phyloP scores from a whole-genome alignment of 257 asterid genomes.

The Fraxinus americana region DNA sequence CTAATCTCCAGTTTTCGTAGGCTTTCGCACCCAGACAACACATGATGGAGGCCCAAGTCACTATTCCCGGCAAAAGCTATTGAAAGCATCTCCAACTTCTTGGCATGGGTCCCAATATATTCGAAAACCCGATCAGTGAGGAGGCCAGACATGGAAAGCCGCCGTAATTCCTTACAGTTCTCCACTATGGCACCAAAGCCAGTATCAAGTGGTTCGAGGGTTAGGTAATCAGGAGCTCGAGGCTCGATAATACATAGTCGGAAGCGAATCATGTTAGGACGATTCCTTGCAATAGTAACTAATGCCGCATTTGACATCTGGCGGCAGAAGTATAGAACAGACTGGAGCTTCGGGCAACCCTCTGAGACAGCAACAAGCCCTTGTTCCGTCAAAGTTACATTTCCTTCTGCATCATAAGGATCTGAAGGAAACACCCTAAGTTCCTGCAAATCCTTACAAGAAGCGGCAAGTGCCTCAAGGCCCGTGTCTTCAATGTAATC shows the following conservation, averaged over 20 bases:
- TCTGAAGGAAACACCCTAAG: constrained; percentile 96
- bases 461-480: constrained; percentile 67
- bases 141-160: constrained; percentile 91
- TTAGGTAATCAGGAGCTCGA: constrained; percentile 68
- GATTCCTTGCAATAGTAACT: constrained; percentile 66
- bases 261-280: constrained; percentile 75
- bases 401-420: constrained; percentile 78
- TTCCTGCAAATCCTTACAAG: constrained; percentile 86
- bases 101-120: constrained; percentile 78
- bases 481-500: constrained; percentile 92
- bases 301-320: constrained; percentile 96
- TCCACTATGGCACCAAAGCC: constrained; percentile 97
- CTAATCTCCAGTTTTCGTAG: constrained; percentile 90
- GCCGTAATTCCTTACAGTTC: constrained; percentile 68
- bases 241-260: constrained; percentile 90
- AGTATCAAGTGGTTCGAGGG: constrained; percentile 73
- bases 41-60: constrained; percentile 84
- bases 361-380: constrained; percentile 90
- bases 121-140: constrained; percentile 78
- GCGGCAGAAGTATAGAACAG: constrained; percentile 93
- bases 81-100: constrained; percentile 93
- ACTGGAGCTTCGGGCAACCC: constrained; percentile 90
- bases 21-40: constrained; percentile 86
- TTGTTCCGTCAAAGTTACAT: constrained; percentile 76
- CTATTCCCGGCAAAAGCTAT: constrained; percentile 96